A percentile compares a stretch with the other conserved stretches of the same genome.
Evolutionary conservation across 352 stramenopile species (phyloP).

Genomic region (Phytophthora sp.): DNA sequence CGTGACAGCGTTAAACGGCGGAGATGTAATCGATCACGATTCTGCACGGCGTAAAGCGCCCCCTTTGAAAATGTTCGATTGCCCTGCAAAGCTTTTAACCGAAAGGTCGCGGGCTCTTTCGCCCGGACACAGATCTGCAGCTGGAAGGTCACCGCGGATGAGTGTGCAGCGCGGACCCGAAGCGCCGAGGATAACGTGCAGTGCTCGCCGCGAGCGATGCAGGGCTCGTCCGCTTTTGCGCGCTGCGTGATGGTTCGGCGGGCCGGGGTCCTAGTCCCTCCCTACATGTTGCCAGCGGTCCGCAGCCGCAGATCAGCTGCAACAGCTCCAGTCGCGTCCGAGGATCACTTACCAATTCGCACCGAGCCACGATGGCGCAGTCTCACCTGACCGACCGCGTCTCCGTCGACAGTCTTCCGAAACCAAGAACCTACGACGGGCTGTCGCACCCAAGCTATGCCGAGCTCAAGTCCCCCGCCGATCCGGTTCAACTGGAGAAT

Average conservation of each 20-base stretch:
- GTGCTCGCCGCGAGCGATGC: background rate
- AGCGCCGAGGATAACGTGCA: background rate
- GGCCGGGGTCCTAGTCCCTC: no score
- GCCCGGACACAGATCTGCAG: slow-evolving; percentile 9
- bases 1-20: slow-evolving; percentile 15
- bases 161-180: slow-evolving; percentile 11
- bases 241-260: no score
- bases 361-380: slow-evolving; percentile 4
- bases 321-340: background rate
- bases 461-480: slow-evolving; percentile 27
- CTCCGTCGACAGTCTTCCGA: slow-evolving; percentile 27
- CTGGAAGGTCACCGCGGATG: slow-evolving; percentile 2
- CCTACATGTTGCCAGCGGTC: no score
- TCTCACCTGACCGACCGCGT: slow-evolving; percentile 19
- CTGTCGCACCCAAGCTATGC: slow-evolving; percentile 24
- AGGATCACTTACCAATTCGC: slow-evolving; percentile 6
- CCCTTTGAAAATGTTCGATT: no score
- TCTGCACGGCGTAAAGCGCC: background rate
- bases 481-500: slow-evolving; percentile 6
- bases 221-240: background rate
- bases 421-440: slow-evolving; percentile 8
- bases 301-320: background rate
- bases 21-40: no score
- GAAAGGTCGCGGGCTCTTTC: no score
- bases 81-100: no score